Evolutionary conservation across 441 rosid species (phyloP), one percentile per base, ranked within the genome.

Genomic region (Gossypium trilobum): DNA sequence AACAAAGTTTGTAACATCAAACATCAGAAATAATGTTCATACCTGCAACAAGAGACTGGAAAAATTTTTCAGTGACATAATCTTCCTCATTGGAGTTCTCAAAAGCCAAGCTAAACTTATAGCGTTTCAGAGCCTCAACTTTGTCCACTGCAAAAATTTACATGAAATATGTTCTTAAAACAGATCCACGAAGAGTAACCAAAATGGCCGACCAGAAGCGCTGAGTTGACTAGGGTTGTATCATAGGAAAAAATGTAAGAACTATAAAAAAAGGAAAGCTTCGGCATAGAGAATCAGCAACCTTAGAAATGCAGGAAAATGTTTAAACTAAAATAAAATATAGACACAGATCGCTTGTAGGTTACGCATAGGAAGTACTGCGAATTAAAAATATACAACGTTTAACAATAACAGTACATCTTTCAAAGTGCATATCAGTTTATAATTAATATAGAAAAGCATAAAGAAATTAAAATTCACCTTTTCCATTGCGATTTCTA

Each of bases 11-110:
- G n/a, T 10, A 31, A 54, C 11, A 8, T 20, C 55, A 58, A 27
- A 17, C 25, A 36, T 72, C 13, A 14, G 14, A 17, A 51, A 46
- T 56, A 72, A 44, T 11, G 29, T 62, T 17, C 72, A 54, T 88
- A 94, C 99, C 99, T 57, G 99, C 95, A 69, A 92, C 93, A 51
- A 93, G 90, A 69, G 98, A 87, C 72, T 93, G 96, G 85, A 93
- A 90, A 82, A 88, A 91, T 8, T 92, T 92, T 78, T 94, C 97
- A 1, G 97, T 94, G 71, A 92, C 97, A 73, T 91, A 92, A 85
- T 94, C 97, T 86, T 92, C 99, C 80, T 94, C 97, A 23, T 92
- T 94, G 19, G 99, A 92, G 75, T 94, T 94, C 87, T 92, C 99
- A 78, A 90, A 92, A 73, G 99, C 97, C 83, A 94, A 77, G 83